Conservation (phyloP, 148 eudicot species). For the Fagopyrum esculentum region DNA sequence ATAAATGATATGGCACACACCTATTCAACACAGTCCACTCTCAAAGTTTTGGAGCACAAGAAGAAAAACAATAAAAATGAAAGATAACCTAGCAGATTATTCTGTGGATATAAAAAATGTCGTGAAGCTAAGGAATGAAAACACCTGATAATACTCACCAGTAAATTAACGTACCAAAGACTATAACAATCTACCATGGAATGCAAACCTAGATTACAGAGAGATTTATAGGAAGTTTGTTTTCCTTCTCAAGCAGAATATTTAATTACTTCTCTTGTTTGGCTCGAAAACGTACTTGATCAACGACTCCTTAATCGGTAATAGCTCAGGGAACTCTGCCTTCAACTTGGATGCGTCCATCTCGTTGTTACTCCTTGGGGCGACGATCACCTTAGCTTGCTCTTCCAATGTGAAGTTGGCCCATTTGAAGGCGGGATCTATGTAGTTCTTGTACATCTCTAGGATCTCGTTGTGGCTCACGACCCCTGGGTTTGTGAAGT, state of each 20-base stretch:
- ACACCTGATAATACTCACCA: constrained; percentile 7
- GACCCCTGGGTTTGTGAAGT: constrained; percentile 49
- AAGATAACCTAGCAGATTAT: not conserved
- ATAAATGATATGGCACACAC: not conserved
- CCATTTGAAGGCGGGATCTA: constrained; percentile 53
- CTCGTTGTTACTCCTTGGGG: constrained; percentile 70
- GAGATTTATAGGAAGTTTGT: not conserved
- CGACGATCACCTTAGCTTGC: constrained; percentile 82
- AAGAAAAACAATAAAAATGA: constrained; percentile 3
- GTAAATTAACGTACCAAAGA: not conserved
- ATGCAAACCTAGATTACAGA: constrained; percentile 6
- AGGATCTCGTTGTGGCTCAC: constrained; percentile 54
- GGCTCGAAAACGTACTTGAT: constrained; percentile 79
- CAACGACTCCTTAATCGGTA: constrained; percentile 56
- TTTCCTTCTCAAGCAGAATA: constrained; percentile 22
- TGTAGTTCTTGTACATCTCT: constrained; percentile 46
- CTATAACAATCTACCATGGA: constrained; percentile 6
- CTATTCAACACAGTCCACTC: not conserved
- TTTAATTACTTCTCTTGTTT: constrained; percentile 46
- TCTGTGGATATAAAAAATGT: not conserved
- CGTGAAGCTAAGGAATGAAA: constrained; percentile 6
- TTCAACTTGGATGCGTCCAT: constrained; percentile 76
- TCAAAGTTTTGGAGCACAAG: not conserved
- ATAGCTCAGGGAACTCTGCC: constrained; percentile 67
- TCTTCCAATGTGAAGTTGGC: constrained; percentile 72